These are phyloP conservation scores for Chrysoporthe cubensis DNA, from an alignment of 2,329 filamentous ascomycete genomes.

Conservation along the genomic window DNA sequence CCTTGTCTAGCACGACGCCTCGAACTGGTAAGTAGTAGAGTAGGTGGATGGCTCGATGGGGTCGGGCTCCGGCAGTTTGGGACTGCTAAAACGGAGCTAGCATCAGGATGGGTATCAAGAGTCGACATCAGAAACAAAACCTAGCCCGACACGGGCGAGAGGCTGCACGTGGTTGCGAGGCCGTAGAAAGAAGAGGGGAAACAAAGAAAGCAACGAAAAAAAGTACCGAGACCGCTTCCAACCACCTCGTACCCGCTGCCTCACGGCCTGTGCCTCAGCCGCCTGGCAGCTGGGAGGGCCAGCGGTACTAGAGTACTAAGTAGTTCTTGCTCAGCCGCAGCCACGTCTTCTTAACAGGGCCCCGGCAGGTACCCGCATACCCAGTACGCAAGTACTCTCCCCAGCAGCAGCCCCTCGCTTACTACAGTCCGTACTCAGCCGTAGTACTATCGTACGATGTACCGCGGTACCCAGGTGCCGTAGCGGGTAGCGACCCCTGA, in stretches of 20 bases:
- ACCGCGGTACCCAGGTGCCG: background rate
- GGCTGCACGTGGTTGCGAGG: background rate
- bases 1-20: background rate
- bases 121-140: background rate
- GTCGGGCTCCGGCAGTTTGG: background rate
- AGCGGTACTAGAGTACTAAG: background rate
- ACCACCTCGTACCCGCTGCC: background rate
- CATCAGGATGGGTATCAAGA: background rate
- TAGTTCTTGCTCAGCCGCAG: background rate
- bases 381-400: background rate
- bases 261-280: background rate
- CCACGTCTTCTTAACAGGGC: background rate
- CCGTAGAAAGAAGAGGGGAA: background rate
- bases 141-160: background rate
- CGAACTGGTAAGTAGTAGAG: background rate
- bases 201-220: background rate
- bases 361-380: too few species aligned
- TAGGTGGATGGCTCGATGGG: too few species aligned
- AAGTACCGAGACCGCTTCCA: background rate
- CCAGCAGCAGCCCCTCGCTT: too few species aligned
- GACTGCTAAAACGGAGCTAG: slow-evolving; percentile 1
- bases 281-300: background rate
- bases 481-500: background rate
- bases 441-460: too few species aligned
- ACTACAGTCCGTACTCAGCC: too few species aligned